Percentiles rank a stretch among this genome's conserved stretches.
Evolutionary conservation across 78 protist genomes (phyloP).

Genomic region (Protostelium mycophagum): DNA sequence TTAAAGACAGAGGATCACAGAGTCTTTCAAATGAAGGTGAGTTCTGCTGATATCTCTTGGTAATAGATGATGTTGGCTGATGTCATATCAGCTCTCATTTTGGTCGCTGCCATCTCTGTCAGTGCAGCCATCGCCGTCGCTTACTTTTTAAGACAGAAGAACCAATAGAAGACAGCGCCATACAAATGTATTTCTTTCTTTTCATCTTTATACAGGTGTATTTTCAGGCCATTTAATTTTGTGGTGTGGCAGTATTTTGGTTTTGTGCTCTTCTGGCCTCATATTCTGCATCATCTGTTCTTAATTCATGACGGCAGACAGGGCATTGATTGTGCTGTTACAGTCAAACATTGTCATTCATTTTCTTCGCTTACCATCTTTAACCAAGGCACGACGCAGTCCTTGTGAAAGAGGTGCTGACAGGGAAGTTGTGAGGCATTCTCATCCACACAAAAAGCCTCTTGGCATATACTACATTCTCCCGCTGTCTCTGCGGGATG

Average conservation of each 20-base stretch:
- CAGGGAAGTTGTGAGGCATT: not conserved
- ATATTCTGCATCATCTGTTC: not conserved
- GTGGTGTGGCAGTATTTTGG: not conserved
- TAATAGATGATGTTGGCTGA: not conserved
- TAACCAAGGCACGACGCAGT: not conserved
- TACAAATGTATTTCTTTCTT: no score
- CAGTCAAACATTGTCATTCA: not conserved
- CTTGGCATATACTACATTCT: not conserved
- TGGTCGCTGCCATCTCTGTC: not conserved
- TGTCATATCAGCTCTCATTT: not conserved
- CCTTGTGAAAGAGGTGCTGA: not conserved
- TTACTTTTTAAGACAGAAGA: not conserved
- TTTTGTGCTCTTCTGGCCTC: not conserved
- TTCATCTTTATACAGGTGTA: not conserved
- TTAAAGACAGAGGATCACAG: not conserved
- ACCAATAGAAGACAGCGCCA: not conserved
- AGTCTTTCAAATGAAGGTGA: not conserved
- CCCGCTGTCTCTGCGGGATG: not conserved
- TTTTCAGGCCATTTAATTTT: not conserved
- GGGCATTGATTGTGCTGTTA: not conserved
- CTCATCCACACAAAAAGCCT: not conserved
- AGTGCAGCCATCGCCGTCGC: not conserved
- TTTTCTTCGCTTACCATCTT: not conserved
- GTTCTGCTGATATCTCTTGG: not conserved
- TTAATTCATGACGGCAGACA: not conserved